Evolutionary conservation across 2,329 filamentous ascomycete species (phyloP), one percentile per base, ranked within the genome.

Genomic region (Trichoderma brevicompactum): DNA sequence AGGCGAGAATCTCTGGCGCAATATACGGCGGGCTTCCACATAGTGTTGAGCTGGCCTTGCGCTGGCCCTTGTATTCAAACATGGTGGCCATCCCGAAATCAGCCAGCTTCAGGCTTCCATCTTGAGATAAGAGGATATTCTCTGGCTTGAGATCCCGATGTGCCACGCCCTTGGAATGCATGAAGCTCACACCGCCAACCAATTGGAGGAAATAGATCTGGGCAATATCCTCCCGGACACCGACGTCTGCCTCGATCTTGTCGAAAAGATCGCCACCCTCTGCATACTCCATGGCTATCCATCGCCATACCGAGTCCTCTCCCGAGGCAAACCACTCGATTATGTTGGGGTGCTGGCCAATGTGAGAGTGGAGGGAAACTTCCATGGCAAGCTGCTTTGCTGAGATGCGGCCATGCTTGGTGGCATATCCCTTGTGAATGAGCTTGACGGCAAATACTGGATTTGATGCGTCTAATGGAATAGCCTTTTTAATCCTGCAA

Each of bases 271-370:
- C 95, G 10, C 95, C 95, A 48, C 95, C 95, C 72, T 96, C 92
- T 52, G 95, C 95, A 70, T 92, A 90, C 78, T 99, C 95, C 93
- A 99, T 97, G 44, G 94, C 94, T 71, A 99, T 97, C 95, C 95
- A 99, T 71, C 91, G 87, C 94, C 95, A 99, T 17, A 89, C 80
- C 0, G 83, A 74, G 75, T 99, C 94, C 76, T 97, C 92, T 63
- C 93, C 94, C 1, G 89, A 91, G 48, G 90, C 89, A 72, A 96
- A 93, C 85, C 92, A 97, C 74, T 92, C 90, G 72, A 99, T 97
- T 69, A 99, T 90, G 77, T 99, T 97, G 62, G 89, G 87, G 75
- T 99, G 96, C 70, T 92, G 89, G 54, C 92, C 92, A 64, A 98
- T 89, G 74, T 94, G 90, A 59, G 89, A 89, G 80, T 99, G 95